Base-by-base conservation (phyloP, 305 asterid genomes). In the Solanum hybrid region DNA sequence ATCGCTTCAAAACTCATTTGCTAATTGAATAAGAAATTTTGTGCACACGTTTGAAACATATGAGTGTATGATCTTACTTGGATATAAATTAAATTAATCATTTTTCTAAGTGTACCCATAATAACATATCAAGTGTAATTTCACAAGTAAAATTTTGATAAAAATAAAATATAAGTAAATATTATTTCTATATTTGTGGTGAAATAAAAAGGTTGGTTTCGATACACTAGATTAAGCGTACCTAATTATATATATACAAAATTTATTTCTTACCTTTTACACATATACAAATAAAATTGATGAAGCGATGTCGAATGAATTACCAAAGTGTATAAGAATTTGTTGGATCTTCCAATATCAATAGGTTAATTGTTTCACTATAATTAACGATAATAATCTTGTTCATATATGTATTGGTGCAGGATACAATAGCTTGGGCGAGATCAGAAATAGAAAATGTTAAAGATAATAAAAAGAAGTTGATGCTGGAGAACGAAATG, bases 341-440 rank as follows among this genome's bases (percentile, higher is more conserved):
- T 5, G 9, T 72, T 72, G 22, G 22, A 12, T 72, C 22, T 27
- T 72, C 0, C 22, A 6, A 13, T 72, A 27, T 72, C 22, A 72
- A 72, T 27, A 26, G 78, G 15, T 26, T 5, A 1, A 71, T 26
- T 29, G 11, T 29, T 8, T 4, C 15, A 4, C 26, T 0, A 26
- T 2, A 56, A 29, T 37, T 11, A 29, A 6, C 13, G 0, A 13
- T 89, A 17, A 51, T 73, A 31, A 19, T 51, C 19, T 36, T 4
- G 7, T 45, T n/a, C 3, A 2, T 7, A 77, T n/a, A 24, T 45
- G n/a, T n/a, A n/a, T n/a, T n/a, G n/a, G n/a, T 88, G 81, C 89
- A 94, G 97, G 90, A 73, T 2, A 10, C 60, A 66, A 72, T 92
- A 84, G 40, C 91, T 15, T 27, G 15, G 29, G 86, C 90, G 2